Percentiles rank a stretch among this genome's conserved stretches.
Evolutionary conservation across 2,329 filamentous ascomycete species (phyloP).

Genomic region (Clarireedia sp.): DNA sequence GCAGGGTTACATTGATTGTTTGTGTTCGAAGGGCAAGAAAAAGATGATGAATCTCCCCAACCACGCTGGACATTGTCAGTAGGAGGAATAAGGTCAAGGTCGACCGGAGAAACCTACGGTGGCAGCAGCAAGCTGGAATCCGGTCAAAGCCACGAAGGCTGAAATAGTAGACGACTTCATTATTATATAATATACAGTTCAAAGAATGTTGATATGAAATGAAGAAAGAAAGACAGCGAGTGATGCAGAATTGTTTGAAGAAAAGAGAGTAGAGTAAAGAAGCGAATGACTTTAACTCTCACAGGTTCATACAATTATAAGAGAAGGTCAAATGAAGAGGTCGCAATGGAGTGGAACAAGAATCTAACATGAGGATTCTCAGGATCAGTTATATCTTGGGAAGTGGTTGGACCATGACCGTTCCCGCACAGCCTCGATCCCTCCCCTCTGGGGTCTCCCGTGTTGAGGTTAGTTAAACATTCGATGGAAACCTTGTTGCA

Average conservation of each 20-base stretch:
- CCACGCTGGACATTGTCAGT: constrained; percentile 22
- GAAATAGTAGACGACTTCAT: constrained; percentile 34
- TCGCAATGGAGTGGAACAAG: neutral
- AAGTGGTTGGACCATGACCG: constrained; percentile 8
- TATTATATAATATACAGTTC: constrained; percentile 22
- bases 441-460: neutral
- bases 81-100: neutral
- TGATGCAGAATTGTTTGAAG: constrained; percentile 17
- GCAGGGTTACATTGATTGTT: constrained; percentile 69
- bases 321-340: constrained; percentile 2
- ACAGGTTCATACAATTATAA: constrained; percentile 15
- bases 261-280: constrained; percentile 34
- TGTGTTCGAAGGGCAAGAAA: constrained; percentile 61
- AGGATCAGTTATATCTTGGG: constrained; percentile 11
- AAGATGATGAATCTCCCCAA: constrained; percentile 47
- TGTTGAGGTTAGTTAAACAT: constrained; percentile 1
- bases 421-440: constrained; percentile 8
- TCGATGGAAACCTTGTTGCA: constrained; percentile 1
- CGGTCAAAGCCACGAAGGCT: constrained; percentile 22
- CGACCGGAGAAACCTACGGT: constrained; percentile 19
- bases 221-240: constrained; percentile 24
- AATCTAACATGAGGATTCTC: constrained; percentile 8
- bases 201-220: constrained; percentile 18
- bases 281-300: constrained; percentile 38
- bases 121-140: constrained; percentile 38